Base-by-base conservation (phyloP, 2,329 filamentous ascomycete genomes). In the Fusarium pininemorale region DNA sequence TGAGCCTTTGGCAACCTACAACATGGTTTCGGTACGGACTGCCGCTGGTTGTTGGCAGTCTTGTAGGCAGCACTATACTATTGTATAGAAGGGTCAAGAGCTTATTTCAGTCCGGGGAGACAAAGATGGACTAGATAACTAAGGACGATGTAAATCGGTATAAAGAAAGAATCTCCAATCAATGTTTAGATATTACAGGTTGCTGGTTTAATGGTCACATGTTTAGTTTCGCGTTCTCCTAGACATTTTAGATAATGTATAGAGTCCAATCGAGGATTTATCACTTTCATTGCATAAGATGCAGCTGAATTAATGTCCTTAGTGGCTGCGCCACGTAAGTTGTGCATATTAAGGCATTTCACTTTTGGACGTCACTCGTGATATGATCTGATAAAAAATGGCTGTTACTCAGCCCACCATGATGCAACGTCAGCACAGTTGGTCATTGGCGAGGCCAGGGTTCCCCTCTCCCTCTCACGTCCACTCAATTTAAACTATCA, bases 11-110 rank as follows among this genome's bases (percentile, higher is more conserved):
- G 35, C 44, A 26, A 4, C 44, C 57, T 11, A 7, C 1, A 18
- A 60, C 57, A 53, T 60, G 44, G 35, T 53, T 32, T 18, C 28
- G 20, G 13, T 60, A 51, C 7, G 57, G 57, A 60, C 18, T 60
- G 1, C 57, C 57, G 0, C 16, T 60, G 3, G 22, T 12, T 22
- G 0, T 41, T 26, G 57, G 57, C 1, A 35, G 15, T 9, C 2
- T 60, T 22, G 8, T 53, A 15, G 57, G 44, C 2, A n/a, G 26
- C 10, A 53, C 20, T 13, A 53, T 60, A 41, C 8, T 41, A 4
- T 24, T 28, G 3, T 60, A 60, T 24, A 51, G 26, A 24, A 53
- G 0, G 6, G 6, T 32, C 3, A 53, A 28, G 28, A 7, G 57
- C 6, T 13, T 60, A 9, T 32, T 18, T 6, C 12, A 24, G 20